Evolutionary conservation across 805 yeast genomes (phyloP).

Genomic region (Candida ulmi): DNA sequence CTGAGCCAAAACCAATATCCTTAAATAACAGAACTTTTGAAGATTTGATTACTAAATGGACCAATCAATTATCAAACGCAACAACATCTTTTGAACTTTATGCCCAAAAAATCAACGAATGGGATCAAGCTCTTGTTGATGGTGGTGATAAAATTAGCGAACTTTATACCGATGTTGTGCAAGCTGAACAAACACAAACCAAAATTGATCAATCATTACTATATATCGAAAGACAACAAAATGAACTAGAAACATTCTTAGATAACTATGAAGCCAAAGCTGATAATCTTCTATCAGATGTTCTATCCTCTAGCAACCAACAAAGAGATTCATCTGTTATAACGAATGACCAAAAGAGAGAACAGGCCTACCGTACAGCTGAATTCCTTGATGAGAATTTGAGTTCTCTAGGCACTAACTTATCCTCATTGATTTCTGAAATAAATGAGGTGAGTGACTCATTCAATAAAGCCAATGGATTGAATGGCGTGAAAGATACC

Average conservation of each 20-base stretch:
- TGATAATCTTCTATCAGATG: conserved; percentile 30
- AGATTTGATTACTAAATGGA: conserved; percentile 90
- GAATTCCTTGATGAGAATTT: conserved; percentile 78
- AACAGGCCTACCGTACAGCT: conserved; percentile 83
- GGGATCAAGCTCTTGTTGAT: conserved; percentile 81
- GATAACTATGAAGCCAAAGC: conserved; percentile 65
- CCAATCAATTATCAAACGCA: conserved; percentile 71
- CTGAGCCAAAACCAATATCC: conserved; percentile 65
- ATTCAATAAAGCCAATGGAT: conserved; percentile 56
- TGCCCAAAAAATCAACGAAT: conserved; percentile 66
- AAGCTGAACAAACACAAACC: conserved; percentile 79
- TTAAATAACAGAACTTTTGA: conserved; percentile 89
- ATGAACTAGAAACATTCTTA: conserved; percentile 77
- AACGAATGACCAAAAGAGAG: conserved; percentile 80
- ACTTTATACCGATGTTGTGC: conserved; percentile 67
- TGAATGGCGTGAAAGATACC: conserved; percentile 27
- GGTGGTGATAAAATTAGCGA: conserved; percentile 83
- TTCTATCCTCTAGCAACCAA: conserved; percentile 26
- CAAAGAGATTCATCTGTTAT: conserved; percentile 28
- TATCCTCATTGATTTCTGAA: conserved; percentile 70
- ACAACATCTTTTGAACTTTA: conserved; percentile 70
- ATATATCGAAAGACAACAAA: conserved; percentile 88
- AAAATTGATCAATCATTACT: conserved; percentile 83
- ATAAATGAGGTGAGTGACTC: conserved; percentile 79
- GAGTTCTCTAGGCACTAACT: conserved; percentile 70